phyloP scores from a whole-genome alignment of 768 basidiomycete genomes.

The Solioccasus polychromus region DNA sequence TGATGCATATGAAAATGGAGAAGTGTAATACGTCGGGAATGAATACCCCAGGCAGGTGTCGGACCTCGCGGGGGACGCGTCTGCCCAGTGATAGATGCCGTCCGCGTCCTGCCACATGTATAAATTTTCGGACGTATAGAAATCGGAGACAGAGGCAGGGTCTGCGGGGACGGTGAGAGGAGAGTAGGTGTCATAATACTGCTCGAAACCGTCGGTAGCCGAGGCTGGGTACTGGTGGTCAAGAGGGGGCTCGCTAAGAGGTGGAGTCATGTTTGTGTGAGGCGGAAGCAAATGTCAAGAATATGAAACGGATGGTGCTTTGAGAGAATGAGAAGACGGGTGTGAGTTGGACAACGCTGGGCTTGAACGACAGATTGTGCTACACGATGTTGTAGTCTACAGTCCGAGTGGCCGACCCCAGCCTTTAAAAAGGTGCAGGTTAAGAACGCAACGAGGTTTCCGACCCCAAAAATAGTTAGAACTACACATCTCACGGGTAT shows the following conservation, averaged over 20 bases:
- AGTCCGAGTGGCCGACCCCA: constrained; percentile 2
- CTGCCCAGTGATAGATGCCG: constrained; percentile 27
- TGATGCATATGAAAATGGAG: constrained; percentile 11
- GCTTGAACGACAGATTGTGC: constrained; percentile 3
- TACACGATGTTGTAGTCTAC: constrained; percentile 25
- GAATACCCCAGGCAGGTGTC: constrained; percentile 22
- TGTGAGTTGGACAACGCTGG: constrained; percentile 13
- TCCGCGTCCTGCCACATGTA: constrained; percentile 28
- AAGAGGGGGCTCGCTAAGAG: constrained; percentile 18
- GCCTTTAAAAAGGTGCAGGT: constrained; percentile 22
- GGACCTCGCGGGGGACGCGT: constrained; percentile 24
- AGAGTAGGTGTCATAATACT: constrained; percentile 21
- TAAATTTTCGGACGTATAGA: constrained; percentile 27
- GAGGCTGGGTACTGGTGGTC: constrained; percentile 17
- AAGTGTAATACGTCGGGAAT: constrained; percentile 11
- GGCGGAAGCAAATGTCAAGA: constrained; percentile 17
- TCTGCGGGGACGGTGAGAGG: constrained; percentile 15
- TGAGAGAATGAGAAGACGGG: constrained; percentile 3
- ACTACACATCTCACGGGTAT: constrained; percentile 22
- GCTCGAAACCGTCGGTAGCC: constrained; percentile 15
- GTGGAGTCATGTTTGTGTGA: constrained; percentile 24
- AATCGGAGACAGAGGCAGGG: constrained; percentile 16
- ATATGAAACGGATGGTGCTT: constrained; percentile 24
- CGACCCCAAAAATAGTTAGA: constrained; percentile 21
- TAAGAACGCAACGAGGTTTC: constrained; percentile 25